A percentile compares a stretch with the other conserved stretches of the same genome.
Conservation (phyloP, 495 filamentous ascomycete species). For the Lepidopterella palustris region DNA sequence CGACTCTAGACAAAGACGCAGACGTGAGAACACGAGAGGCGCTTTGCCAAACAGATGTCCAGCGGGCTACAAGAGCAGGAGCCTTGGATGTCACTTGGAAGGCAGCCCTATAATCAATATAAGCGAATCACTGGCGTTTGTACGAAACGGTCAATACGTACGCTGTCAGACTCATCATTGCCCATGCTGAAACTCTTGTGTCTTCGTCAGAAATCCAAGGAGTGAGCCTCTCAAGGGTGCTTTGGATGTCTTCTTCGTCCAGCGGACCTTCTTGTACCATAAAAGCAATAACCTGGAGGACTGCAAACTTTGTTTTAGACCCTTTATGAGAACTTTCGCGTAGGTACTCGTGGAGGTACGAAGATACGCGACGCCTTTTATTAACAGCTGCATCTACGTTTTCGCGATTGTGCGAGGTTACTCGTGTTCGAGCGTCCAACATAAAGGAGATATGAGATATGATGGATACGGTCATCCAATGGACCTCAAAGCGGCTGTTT, state of each 20-base stretch:
- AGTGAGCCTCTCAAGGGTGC: slow-evolving; percentile 44
- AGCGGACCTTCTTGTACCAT: slow-evolving; percentile 43
- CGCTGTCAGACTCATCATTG: slow-evolving; percentile 43
- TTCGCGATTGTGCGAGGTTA: slow-evolving; percentile 12
- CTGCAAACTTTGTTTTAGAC: slow-evolving; percentile 31
- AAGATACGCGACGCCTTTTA: slow-evolving; percentile 59
- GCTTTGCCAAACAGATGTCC: slow-evolving; percentile 72
- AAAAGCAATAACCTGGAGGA: slow-evolving; percentile 76
- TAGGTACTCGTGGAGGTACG: slow-evolving; percentile 38
- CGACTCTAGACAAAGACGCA: slow-evolving; percentile 64
- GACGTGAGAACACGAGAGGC: slow-evolving; percentile 64
- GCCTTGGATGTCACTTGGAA: slow-evolving; percentile 37
- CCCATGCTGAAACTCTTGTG: slow-evolving; percentile 51
- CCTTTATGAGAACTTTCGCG: slow-evolving; percentile 29
- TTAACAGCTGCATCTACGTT: slow-evolving; percentile 27
- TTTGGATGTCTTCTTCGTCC: slow-evolving; percentile 40
- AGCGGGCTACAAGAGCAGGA: slow-evolving; percentile 40
- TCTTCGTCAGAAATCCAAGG: slow-evolving; percentile 53
- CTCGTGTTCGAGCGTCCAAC: slow-evolving; percentile 17
- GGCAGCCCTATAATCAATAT: slow-evolving; percentile 42
- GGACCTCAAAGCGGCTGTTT: slow-evolving; percentile 16
- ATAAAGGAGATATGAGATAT: slow-evolving; percentile 21
- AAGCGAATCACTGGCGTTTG: background rate
- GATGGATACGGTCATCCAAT: slow-evolving; percentile 20
- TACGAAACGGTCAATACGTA: slow-evolving; percentile 31